A percentile compares a stretch with the other conserved stretches of the same genome.
Evolutionary conservation across 2,329 filamentous ascomycete species (phyloP).

Genomic region (Sporothrix dimorphospora): DNA sequence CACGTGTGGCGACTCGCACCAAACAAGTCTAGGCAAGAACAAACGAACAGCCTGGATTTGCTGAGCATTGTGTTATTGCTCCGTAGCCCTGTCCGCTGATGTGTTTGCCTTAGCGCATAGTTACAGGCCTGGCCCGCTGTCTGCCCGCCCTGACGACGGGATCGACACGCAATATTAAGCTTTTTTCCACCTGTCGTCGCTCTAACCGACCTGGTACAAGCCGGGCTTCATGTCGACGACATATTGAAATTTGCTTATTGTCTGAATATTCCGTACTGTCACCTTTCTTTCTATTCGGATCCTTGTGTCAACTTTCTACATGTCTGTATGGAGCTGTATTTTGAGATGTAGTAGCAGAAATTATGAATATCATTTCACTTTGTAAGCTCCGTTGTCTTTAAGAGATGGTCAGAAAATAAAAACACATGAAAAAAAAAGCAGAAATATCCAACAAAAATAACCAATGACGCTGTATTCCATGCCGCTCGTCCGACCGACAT

Average conservation of each 20-base stretch:
- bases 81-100: slow-evolving; percentile 5
- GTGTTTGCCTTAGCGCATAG: not conserved
- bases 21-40: slow-evolving; percentile 5
- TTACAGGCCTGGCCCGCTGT: slow-evolving; percentile 2
- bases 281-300: no score
- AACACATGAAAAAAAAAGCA: not conserved
- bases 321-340: not conserved
- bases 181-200: not conserved
- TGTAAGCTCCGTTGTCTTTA: not conserved
- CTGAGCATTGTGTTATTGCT: no score
- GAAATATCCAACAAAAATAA: slow-evolving; percentile 4
- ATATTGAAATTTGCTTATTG: not conserved
- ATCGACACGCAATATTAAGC: slow-evolving; percentile 8
- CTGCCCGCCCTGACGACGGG: slow-evolving; percentile 1
- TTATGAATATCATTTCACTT: slow-evolving; percentile 6
- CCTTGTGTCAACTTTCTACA: no score
- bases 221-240: not conserved
- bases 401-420: not conserved
- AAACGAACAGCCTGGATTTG: not conserved
- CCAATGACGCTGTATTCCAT: slow-evolving; percentile 1
- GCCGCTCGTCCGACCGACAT: slow-evolving; percentile 19
- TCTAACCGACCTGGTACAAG: slow-evolving; percentile 17
- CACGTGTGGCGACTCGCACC: slow-evolving; percentile 12
- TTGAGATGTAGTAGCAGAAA: not conserved
- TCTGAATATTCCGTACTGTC: no score